These are phyloP conservation scores for Jaapia argillacea DNA, from an alignment of 768 basidiomycete genomes.

Conservation along the genomic window DNA sequence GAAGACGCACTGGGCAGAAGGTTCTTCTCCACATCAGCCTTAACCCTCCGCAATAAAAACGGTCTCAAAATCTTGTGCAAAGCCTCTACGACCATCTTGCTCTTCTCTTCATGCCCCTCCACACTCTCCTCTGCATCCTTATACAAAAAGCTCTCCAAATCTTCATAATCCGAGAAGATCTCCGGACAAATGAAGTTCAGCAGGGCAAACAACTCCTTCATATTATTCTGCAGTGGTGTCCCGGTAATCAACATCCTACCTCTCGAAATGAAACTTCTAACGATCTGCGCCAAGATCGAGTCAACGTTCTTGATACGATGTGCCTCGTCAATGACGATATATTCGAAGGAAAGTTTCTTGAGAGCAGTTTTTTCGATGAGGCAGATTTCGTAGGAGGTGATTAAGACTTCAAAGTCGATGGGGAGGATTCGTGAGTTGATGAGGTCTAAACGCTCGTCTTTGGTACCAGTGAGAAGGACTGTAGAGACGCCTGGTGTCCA, in stretches of 20 bases:
- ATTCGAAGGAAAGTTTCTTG: slow-evolving; percentile 94
- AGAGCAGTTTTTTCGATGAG: slow-evolving; percentile 89
- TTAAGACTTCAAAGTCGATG: slow-evolving; percentile 86
- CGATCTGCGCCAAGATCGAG: slow-evolving; percentile 90
- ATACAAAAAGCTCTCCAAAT: slow-evolving; percentile 90
- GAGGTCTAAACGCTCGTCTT: slow-evolving; percentile 81
- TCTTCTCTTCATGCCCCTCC: slow-evolving; percentile 71
- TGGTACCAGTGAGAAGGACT: slow-evolving; percentile 73
- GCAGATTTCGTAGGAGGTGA: slow-evolving; percentile 96
- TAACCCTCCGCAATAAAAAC: slow-evolving; percentile 89
- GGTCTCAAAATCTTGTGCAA: slow-evolving; percentile 94
- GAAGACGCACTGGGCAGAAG: slow-evolving; percentile 68
- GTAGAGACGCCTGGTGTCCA: slow-evolving; percentile 90
- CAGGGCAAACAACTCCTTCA: slow-evolving; percentile 89
- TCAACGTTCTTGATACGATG: slow-evolving; percentile 99
- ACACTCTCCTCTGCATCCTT: slow-evolving; percentile 67
- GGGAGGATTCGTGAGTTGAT: slow-evolving; percentile 73
- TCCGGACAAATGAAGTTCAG: slow-evolving; percentile 97
- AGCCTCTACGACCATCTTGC: slow-evolving; percentile 91
- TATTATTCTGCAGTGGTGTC: slow-evolving; percentile 92
- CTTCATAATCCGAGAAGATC: slow-evolving; percentile 85
- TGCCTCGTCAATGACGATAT: slow-evolving; percentile 97
- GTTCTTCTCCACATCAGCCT: slow-evolving; percentile 94
- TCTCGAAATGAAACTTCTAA: slow-evolving; percentile 80
- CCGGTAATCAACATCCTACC: slow-evolving; percentile 93